Evolutionary conservation across 148 eudicot species (phyloP).

Genomic region (Nyssa sinensis): DNA sequence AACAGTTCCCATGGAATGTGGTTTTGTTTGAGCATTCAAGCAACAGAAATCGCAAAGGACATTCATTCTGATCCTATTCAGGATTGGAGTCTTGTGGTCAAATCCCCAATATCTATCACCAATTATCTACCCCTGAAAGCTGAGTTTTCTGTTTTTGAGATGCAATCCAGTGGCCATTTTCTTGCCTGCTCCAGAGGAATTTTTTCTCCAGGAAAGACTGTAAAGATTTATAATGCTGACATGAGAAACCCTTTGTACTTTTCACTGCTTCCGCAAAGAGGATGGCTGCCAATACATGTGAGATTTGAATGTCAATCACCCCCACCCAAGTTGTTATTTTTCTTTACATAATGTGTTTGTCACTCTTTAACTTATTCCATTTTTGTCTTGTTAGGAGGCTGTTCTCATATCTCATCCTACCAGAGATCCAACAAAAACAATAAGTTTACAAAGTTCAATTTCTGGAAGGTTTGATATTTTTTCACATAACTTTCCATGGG

Average conservation of each 20-base stretch:
- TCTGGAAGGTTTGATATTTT: slow-evolving; percentile 65
- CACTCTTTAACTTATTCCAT: not conserved
- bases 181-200: slow-evolving; percentile 74
- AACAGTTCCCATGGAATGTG: slow-evolving; percentile 57
- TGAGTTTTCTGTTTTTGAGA: slow-evolving; percentile 89
- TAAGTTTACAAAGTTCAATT: slow-evolving; percentile 65
- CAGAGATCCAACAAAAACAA: slow-evolving; percentile 49
- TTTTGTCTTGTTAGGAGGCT: slow-evolving; percentile 60
- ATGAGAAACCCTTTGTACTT: slow-evolving; percentile 71
- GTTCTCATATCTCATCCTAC: slow-evolving; percentile 77
- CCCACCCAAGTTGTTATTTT: slow-evolving; percentile 11
- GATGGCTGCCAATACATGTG: slow-evolving; percentile 89
- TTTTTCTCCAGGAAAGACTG: slow-evolving; percentile 72
- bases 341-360: not conserved
- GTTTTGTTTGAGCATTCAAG: slow-evolving; percentile 79
- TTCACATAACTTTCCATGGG: slow-evolving; percentile 7
- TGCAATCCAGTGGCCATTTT: slow-evolving; percentile 76
- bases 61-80: slow-evolving; percentile 77
- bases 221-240: slow-evolving; percentile 73
- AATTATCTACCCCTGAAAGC: slow-evolving; percentile 81
- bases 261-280: slow-evolving; percentile 85
- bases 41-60: slow-evolving; percentile 87
- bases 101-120: slow-evolving; percentile 71
- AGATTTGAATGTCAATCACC: slow-evolving; percentile 22
- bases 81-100: slow-evolving; percentile 88